A percentile compares a stretch with the other conserved stretches of the same genome.
Evolutionary conservation across 495 filamentous ascomycete species (phyloP).

Genomic region (Aspergillus kassunensis): DNA sequence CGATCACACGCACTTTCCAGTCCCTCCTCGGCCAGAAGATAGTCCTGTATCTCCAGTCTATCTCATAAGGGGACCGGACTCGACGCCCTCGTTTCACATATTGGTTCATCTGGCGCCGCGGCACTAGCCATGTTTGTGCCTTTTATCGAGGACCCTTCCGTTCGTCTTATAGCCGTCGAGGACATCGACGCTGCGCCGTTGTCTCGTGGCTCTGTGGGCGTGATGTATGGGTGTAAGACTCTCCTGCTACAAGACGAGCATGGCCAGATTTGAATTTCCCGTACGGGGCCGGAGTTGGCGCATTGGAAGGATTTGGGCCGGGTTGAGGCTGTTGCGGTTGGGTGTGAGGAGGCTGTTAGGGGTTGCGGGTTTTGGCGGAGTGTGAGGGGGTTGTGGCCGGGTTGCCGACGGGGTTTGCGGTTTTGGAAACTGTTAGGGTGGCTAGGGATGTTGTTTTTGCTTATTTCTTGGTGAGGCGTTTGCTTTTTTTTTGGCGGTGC

Average conservation of each 20-base stretch:
- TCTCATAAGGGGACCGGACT: slow-evolving; percentile 6
- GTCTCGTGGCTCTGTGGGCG: slow-evolving; percentile 25
- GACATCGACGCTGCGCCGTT: slow-evolving; percentile 24
- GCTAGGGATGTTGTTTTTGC: slow-evolving; percentile 31
- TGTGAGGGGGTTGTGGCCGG: slow-evolving; percentile 29
- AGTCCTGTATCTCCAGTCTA: slow-evolving; percentile 1
- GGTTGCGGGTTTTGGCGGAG: slow-evolving; percentile 26
- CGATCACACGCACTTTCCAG: slow-evolving; percentile 32
- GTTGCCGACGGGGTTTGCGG: slow-evolving; percentile 33
- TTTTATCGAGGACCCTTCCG: slow-evolving; percentile 18
- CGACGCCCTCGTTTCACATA: slow-evolving; percentile 27
- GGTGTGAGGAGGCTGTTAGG: slow-evolving; percentile 33
- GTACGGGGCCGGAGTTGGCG: slow-evolving; percentile 31
- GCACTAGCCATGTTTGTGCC: slow-evolving; percentile 31
- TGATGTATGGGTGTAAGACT: slow-evolving; percentile 32
- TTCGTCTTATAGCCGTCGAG: slow-evolving; percentile 28
- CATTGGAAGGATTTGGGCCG: slow-evolving; percentile 31
- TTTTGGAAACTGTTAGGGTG: slow-evolving; percentile 21
- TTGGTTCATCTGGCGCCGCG: slow-evolving; percentile 25
- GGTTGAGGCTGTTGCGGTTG: slow-evolving; percentile 27
- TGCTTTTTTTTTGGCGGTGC: background rate
- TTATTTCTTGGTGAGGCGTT: slow-evolving; percentile 26
- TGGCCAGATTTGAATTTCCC: slow-evolving; percentile 34
- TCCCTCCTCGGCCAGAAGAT: slow-evolving; percentile 33
- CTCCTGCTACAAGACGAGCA: slow-evolving; percentile 30